Conservation (phyloP, 225 moss, liverwort and hornwort genomes). For the Physcomitrium patens region DNA sequence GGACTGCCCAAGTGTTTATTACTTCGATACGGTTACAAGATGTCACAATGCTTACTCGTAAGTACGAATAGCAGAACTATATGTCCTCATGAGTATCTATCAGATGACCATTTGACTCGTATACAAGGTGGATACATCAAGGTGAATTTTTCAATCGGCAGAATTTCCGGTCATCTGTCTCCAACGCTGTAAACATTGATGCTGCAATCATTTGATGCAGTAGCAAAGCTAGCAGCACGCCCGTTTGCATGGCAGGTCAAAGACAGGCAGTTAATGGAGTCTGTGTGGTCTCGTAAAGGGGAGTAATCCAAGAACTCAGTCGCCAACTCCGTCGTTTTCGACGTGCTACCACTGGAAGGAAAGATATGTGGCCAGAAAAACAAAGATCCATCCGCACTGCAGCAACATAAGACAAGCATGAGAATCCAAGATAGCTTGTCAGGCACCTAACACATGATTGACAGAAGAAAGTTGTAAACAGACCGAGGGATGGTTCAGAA, state of each 20-base stretch:
- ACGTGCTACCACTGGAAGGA: slow-evolving; percentile 38
- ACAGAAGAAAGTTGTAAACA: not conserved
- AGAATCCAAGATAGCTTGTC: slow-evolving; percentile 18
- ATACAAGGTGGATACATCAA: slow-evolving; percentile 1
- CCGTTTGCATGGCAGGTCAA: slow-evolving; percentile 60
- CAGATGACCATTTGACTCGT: slow-evolving; percentile 1
- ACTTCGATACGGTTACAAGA: slow-evolving; percentile 21
- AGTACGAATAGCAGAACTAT: not conserved
- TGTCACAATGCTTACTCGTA: slow-evolving; percentile 7
- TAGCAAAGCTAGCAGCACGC: slow-evolving; percentile 70
- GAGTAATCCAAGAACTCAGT: slow-evolving; percentile 78
- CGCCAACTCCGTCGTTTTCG: slow-evolving; percentile 40
- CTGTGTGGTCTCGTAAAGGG: slow-evolving; percentile 78
- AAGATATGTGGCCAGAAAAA: slow-evolving; percentile 77
- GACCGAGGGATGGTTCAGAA: slow-evolving; percentile 1
- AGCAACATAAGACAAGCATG: slow-evolving; percentile 27
- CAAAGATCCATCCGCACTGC: slow-evolving; percentile 84
- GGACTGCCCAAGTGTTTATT: slow-evolving; percentile 21
- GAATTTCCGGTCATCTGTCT: slow-evolving; percentile 39
- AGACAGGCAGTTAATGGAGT: slow-evolving; percentile 81
- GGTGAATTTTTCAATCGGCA: not conserved
- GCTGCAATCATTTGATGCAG: slow-evolving; percentile 82
- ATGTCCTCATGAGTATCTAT: slow-evolving; percentile 22
- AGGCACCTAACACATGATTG: not conserved
- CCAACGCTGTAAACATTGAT: slow-evolving; percentile 85